Base-by-base conservation (phyloP, 768 basidiomycete species). In the Boletus reticuloceps region DNA sequence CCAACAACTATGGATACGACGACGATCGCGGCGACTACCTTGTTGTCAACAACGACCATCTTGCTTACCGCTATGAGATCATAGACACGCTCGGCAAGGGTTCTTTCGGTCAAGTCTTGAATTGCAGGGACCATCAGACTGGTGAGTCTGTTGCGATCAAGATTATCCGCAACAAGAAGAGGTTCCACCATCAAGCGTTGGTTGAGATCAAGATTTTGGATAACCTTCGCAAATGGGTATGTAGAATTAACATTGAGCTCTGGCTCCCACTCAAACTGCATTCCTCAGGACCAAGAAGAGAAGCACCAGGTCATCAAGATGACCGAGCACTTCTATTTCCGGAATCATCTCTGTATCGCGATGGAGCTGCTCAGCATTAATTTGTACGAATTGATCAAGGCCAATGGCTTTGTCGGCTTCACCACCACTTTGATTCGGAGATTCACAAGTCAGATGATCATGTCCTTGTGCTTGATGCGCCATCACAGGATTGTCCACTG, bases 141-240 rank as follows among this genome's bases (percentile, higher is more conserved):
- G 97, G 97, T 11, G 83, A 91, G 64, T 94, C 93, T n/a, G 92
- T 98, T 11, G 97, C 97, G 17, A 86, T 99, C 76, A 99, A 99
- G 80, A 98, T 99, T 58, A 98, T 99, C 64, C 86, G 97, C 39
- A 98, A 98, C 78, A 98, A 98, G 80, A 98, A 98, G 73, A 82
- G 97, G 46, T 98, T 98, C 77, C 95, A 98, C 70, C 92, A 96
- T 64, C 97, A 98, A 71, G 97, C 96, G 1, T 72, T 98, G 42
- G 95, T 98, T n/a, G 97, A 98, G 75, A 96, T 98, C 74, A 98
- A 98, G 75, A 98, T 99, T 54, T 76, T 99, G 58, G 94, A 98
- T 63, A 98, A 91, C 69, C 78, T 98, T 62, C 85, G 91, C 31
- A 94, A 95, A 90, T 98, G 97, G 97, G 95, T 93, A 64, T 54